These are phyloP conservation scores for Ulota crispa DNA, from an alignment of 225 moss, liverwort and hornwort genomes.

Conservation along the genomic window DNA sequence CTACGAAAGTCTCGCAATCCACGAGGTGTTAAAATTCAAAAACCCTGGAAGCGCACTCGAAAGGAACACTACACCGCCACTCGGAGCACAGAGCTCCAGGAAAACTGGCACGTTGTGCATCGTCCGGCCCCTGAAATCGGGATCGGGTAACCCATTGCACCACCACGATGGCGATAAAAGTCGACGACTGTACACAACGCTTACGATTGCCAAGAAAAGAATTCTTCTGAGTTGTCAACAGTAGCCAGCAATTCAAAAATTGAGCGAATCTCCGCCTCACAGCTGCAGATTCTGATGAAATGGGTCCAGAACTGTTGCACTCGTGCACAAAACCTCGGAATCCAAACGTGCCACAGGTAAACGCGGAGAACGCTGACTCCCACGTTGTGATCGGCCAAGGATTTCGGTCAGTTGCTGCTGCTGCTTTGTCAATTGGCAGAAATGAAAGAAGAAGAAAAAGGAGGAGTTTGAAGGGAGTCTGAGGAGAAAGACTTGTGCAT, in stretches of 20 bases:
- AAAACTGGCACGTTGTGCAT: neutral
- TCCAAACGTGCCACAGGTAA: neutral
- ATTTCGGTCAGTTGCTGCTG: neutral
- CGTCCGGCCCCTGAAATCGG: neutral
- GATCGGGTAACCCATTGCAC: neutral
- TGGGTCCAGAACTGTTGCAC: no score
- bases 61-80: neutral
- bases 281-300: neutral
- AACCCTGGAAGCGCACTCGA: neutral
- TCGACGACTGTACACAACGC: neutral
- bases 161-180: neutral
- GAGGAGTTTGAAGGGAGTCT: constrained; percentile 3
- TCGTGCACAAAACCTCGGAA: neutral
- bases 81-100: neutral
- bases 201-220: constrained; percentile 7
- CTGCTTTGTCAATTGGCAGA: constrained; percentile 6
- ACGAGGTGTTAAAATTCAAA: neutral
- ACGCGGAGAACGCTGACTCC: neutral
- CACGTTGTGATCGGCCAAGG: neutral
- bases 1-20: neutral
- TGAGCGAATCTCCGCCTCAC: neutral
- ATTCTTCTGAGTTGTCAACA: neutral
- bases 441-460: neutral
- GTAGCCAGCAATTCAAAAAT: neutral
- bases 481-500: neutral